Conservation (phyloP, 2,329 filamentous ascomycete species). For the Lachnellula arida region DNA sequence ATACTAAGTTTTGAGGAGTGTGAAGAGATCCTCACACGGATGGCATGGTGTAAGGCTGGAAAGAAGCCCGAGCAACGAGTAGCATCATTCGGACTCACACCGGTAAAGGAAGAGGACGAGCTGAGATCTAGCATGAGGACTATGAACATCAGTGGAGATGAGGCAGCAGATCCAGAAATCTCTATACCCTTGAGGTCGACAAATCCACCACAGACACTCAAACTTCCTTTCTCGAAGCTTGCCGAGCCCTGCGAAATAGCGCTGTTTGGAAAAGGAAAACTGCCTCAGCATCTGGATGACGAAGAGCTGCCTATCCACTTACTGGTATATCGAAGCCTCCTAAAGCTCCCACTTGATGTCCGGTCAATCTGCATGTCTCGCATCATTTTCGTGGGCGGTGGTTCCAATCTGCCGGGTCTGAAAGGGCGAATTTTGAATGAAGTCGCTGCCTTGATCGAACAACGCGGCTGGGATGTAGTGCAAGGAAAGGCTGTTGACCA, state of each 20-base stretch:
- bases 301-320: constrained; percentile 75
- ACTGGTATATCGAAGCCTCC: constrained; percentile 70
- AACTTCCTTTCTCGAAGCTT: constrained; percentile 65
- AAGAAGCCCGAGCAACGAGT: constrained; percentile 11
- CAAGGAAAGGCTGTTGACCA: constrained; percentile 62
- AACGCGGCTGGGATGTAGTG: constrained; percentile 73
- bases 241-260: constrained; percentile 70
- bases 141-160: constrained; percentile 19
- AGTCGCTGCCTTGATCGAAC: constrained; percentile 59
- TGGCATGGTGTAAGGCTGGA: constrained; percentile 66
- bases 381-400: constrained; percentile 80
- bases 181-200: constrained; percentile 41
- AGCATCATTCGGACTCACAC: constrained; percentile 38
- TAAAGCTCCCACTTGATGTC: constrained; percentile 75
- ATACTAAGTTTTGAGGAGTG: constrained; percentile 69
- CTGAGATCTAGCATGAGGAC: constrained; percentile 28
- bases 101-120: constrained; percentile 56
- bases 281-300: constrained; percentile 67
- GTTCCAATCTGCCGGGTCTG: constrained; percentile 72
- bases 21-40: constrained; percentile 70
- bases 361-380: constrained; percentile 83
- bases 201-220: constrained; percentile 48
- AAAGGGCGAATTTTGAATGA: constrained; percentile 74
- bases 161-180: constrained; percentile 24
- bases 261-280: constrained; percentile 60